Evolutionary conservation across 2,329 filamentous ascomycete species (phyloP).

Genomic region (Xylariales sp.): DNA sequence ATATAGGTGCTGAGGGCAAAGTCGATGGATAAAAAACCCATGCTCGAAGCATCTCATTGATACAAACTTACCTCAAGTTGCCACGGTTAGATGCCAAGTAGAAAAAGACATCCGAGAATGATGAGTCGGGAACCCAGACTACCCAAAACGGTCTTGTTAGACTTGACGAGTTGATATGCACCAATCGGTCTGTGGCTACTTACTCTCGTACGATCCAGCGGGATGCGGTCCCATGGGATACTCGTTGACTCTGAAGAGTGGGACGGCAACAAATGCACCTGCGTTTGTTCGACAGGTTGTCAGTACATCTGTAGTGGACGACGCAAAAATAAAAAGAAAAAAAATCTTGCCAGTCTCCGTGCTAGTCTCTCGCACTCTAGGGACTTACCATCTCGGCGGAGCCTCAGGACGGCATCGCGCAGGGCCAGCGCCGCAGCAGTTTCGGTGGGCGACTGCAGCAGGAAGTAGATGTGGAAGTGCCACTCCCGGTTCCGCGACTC

Average conservation of each 20-base stretch:
- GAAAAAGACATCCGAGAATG: conserved; percentile 29
- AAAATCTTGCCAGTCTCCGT: not conserved
- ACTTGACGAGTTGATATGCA: not conserved
- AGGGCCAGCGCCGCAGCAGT: conserved; percentile 26
- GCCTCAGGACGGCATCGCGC: conserved; percentile 25
- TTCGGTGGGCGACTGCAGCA: conserved; percentile 24
- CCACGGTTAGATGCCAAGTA: conserved; percentile 27
- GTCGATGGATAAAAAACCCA: too few species aligned
- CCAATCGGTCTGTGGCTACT: conserved; percentile 7
- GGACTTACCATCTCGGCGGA: conserved; percentile 25
- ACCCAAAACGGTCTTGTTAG: not conserved
- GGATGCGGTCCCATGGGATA: conserved; percentile 28
- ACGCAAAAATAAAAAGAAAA: too few species aligned
- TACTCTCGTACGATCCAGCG: conserved; percentile 29
- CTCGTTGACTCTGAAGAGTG: conserved; percentile 25
- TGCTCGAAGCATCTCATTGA: too few species aligned
- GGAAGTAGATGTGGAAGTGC: conserved; percentile 31
- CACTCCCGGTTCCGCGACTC: conserved; percentile 23
- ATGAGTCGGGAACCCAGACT: conserved; percentile 29
- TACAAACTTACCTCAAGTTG: conserved; percentile 17
- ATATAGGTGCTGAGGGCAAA: too few species aligned
- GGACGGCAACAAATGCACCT: conserved; percentile 29
- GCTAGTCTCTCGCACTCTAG: not conserved
- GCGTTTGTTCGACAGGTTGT: not conserved
- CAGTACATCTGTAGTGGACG: too few species aligned